Conservation (phyloP, 768 basidiomycete species). For the Naematelia aurantialba region DNA sequence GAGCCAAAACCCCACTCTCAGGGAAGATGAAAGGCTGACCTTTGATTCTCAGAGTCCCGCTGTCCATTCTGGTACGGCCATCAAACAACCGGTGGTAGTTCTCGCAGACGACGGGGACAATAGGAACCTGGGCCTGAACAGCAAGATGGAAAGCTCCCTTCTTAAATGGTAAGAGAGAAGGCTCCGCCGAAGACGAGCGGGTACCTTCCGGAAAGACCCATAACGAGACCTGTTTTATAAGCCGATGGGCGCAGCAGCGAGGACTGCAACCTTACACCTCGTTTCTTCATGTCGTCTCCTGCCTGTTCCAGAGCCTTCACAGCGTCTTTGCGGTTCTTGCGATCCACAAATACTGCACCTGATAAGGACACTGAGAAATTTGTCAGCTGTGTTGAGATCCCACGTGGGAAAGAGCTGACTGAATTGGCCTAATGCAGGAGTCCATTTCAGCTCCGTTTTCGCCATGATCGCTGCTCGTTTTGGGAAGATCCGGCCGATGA, state of each 20-base stretch:
- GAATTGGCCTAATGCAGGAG: slow-evolving; percentile 80
- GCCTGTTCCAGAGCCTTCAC: slow-evolving; percentile 71
- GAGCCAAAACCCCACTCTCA: background rate
- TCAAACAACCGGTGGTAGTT: slow-evolving; percentile 88
- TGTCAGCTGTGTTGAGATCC: background rate
- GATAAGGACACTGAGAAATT: slow-evolving; percentile 63
- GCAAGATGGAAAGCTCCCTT: slow-evolving; percentile 98
- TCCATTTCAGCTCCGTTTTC: slow-evolving; percentile 80
- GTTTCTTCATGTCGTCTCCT: slow-evolving; percentile 68
- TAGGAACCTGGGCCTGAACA: slow-evolving; percentile 77
- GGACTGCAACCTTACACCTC: slow-evolving; percentile 32
- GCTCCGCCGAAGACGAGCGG: slow-evolving; percentile 64
- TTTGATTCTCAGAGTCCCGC: slow-evolving; percentile 73
- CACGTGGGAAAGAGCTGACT: slow-evolving; percentile 41
- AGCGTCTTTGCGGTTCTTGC: slow-evolving; percentile 71
- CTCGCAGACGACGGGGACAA: slow-evolving; percentile 86
- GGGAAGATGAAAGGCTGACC: slow-evolving; percentile 56
- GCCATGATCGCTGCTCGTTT: slow-evolving; percentile 80
- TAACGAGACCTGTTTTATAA: slow-evolving; percentile 60
- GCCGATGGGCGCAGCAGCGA: too few relatives aligned
- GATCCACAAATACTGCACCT: slow-evolving; percentile 86
- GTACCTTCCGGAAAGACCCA: slow-evolving; percentile 99
- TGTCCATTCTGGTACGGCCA: slow-evolving; percentile 61
- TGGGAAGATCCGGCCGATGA: slow-evolving; percentile 80
- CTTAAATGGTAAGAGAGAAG: slow-evolving; percentile 81